Evolutionary conservation across 352 stramenopile genomes (phyloP).

Genomic region (Globisporangium mamillatum): DNA sequence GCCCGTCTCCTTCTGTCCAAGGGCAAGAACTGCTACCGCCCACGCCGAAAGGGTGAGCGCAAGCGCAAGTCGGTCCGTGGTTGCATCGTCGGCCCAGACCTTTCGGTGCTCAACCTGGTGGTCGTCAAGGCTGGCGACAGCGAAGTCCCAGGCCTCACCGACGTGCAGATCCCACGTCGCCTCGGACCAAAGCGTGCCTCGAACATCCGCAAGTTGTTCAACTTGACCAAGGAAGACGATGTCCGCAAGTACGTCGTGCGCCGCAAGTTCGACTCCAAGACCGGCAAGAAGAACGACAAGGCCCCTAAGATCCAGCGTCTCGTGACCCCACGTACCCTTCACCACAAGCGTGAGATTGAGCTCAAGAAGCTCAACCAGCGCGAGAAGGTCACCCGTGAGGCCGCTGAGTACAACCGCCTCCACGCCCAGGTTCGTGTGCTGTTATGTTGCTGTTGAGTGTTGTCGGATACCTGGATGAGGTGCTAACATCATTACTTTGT

Average conservation of each 20-base stretch:
- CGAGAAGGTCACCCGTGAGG: constrained; percentile 92
- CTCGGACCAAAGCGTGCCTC: constrained; percentile 99
- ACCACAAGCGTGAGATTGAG: constrained; percentile 93
- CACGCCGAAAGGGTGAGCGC: constrained; percentile 94
- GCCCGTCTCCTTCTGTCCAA: constrained; percentile 98
- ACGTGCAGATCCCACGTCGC: constrained; percentile 94
- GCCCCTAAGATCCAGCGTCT: constrained; percentile 99
- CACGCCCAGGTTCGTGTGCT: constrained; percentile 84
- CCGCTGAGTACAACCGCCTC: constrained; percentile 97
- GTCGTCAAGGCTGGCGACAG: constrained; percentile 97
- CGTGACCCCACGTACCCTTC: constrained; percentile 95
- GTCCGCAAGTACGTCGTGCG: constrained; percentile 99
- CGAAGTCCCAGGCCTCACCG: constrained; percentile 96
- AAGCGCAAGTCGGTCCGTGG: constrained; percentile 99
- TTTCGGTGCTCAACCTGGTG: constrained; percentile 99
- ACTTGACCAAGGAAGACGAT: constrained; percentile 99
- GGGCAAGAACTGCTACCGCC: constrained; percentile 97
- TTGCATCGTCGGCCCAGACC: constrained; percentile 99
- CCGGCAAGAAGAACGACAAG: constrained; percentile 98
- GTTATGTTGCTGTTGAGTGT: constrained; percentile 3
- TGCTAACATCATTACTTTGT: constrained; percentile 43
- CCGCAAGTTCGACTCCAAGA: constrained; percentile 99
- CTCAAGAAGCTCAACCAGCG: constrained; percentile 84
- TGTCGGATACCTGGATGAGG: not conserved
- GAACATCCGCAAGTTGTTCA: constrained; percentile 99